phyloP scores from a whole-genome alignment of 768 basidiomycete genomes.

The Mycena capillaripes region DNA sequence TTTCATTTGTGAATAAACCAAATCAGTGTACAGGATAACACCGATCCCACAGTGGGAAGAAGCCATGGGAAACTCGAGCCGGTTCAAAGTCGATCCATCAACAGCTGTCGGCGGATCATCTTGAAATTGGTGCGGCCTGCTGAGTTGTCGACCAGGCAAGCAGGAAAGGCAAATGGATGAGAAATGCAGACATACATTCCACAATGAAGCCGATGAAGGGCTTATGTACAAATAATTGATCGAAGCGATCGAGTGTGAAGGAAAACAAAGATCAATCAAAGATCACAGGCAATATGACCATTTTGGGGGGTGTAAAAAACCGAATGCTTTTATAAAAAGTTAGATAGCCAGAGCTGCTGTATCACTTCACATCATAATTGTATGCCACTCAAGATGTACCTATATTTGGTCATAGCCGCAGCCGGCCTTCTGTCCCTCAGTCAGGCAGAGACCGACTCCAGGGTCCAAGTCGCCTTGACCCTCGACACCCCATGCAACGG shows the following conservation, averaged over 20 bases:
- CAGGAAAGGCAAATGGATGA: slow-evolving; percentile 15
- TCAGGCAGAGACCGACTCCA: slow-evolving; percentile 16
- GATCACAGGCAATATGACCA: slow-evolving; percentile 15
- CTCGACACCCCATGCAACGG: slow-evolving; percentile 15
- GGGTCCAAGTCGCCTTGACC: slow-evolving; percentile 17
- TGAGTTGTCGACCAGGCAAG: slow-evolving; percentile 17
- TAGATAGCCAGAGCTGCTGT: slow-evolving; percentile 8
- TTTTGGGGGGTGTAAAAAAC: slow-evolving; percentile 15
- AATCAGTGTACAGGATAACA: slow-evolving; percentile 11
- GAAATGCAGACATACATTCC: slow-evolving; percentile 16
- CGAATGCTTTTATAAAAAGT: slow-evolving; percentile 10
- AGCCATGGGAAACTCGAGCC: slow-evolving; percentile 11
- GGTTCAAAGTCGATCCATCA: slow-evolving; percentile 15
- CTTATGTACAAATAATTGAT: slow-evolving; percentile 14
- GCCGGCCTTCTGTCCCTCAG: slow-evolving; percentile 14
- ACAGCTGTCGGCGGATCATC: slow-evolving; percentile 18
- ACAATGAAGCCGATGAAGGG: slow-evolving; percentile 14
- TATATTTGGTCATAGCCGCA: slow-evolving; percentile 16
- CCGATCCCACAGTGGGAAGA: slow-evolving; percentile 10
- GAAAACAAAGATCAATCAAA: not conserved
- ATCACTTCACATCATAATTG: slow-evolving; percentile 16
- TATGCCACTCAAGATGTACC: slow-evolving; percentile 16
- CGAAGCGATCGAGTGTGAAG: slow-evolving; percentile 14
- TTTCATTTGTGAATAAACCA: slow-evolving; percentile 18
- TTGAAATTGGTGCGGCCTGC: slow-evolving; percentile 12